These are phyloP conservation scores for Phaseolus coccineus DNA, from an alignment of 331 rosid species.

Conservation along the genomic window DNA sequence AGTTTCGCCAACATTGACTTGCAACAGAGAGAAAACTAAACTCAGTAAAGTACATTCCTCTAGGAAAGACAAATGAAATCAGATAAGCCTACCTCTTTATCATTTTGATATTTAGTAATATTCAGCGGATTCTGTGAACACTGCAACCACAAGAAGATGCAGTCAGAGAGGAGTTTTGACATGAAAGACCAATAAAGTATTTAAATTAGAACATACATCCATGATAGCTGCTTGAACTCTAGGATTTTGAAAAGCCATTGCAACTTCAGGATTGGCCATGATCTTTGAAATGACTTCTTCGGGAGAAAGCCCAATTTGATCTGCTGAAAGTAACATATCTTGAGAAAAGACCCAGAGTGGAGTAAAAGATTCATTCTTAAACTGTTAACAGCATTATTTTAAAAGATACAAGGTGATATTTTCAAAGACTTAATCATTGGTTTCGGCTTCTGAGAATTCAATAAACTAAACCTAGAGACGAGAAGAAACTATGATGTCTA, in stretches of 20 bases:
- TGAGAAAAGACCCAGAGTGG: neutral
- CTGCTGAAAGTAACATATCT: conserved; percentile 55
- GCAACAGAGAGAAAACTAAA: no score
- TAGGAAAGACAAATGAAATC: conserved; percentile 35
- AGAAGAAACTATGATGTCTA: neutral
- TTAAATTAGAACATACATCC: conserved; percentile 75
- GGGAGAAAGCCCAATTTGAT: conserved; percentile 96
- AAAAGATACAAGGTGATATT: conserved; percentile 6
- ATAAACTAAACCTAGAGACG: conserved; percentile 1
- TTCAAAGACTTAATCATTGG: conserved; percentile 10
- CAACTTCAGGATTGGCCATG: conserved; percentile 97
- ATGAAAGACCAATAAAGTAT: conserved; percentile 6
- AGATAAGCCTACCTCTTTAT: conserved; percentile 80
- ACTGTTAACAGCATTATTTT: conserved; percentile 1
- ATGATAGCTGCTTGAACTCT: conserved; percentile 99
- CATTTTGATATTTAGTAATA: conserved; percentile 94
- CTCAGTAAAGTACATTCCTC: neutral
- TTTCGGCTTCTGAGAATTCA: conserved; percentile 11
- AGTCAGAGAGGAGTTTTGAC: conserved; percentile 41
- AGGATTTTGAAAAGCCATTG: conserved; percentile 97
- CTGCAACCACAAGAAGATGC: conserved; percentile 61
- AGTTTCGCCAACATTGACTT: neutral
- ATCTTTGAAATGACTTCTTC: conserved; percentile 95
- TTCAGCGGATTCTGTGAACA: conserved; percentile 92
- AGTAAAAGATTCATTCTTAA: conserved; percentile 4